phyloP scores from a whole-genome alignment of 2,329 filamentous ascomycete genomes.

The Paradendryphiella salina region DNA sequence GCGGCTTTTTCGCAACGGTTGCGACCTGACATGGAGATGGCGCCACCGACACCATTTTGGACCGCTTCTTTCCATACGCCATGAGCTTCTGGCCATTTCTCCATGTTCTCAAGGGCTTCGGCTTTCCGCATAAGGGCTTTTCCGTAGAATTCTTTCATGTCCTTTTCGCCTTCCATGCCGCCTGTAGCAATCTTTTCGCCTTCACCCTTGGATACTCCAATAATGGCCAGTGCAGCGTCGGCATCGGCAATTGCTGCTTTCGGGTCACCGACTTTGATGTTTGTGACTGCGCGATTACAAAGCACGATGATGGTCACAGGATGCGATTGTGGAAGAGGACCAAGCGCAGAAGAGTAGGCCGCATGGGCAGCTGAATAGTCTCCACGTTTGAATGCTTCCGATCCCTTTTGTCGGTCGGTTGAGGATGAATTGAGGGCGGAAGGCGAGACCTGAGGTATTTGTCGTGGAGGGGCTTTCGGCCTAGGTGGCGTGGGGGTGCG shows the following conservation, averaged over 20 bases:
- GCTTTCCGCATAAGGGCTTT: conserved; percentile 95
- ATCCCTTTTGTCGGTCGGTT: conserved; percentile 76
- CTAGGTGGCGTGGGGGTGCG: conserved; percentile 49
- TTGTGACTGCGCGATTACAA: conserved; percentile 87
- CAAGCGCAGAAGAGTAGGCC: conserved; percentile 77
- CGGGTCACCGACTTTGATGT: conserved; percentile 87
- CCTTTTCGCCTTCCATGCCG: conserved; percentile 63
- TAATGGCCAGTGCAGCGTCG: conserved; percentile 76
- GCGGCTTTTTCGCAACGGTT: conserved; percentile 87
- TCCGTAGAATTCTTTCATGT: conserved; percentile 91
- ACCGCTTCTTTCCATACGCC: conserved; percentile 80
- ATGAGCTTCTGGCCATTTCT: conserved; percentile 86
- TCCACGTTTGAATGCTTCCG: conserved; percentile 88
- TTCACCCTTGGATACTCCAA: conserved; percentile 77
- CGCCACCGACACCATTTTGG: conserved; percentile 81
- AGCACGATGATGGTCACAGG: conserved; percentile 86
- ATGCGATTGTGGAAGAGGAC: conserved; percentile 73
- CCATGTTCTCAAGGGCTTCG: conserved; percentile 92
- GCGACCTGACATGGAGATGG: conserved; percentile 79
- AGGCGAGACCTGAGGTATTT: conserved; percentile 68
- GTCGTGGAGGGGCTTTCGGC: conserved; percentile 57
- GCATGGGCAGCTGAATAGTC: conserved; percentile 87
- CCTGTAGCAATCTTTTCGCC: conserved; percentile 76
- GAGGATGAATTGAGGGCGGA: conserved; percentile 74
- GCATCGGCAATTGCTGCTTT: conserved; percentile 85